Percentiles rank a stretch among this genome's conserved stretches.
Evolutionary conservation across 2,329 filamentous ascomycete genomes (phyloP).

Genomic region (Talaromyces sp.): DNA sequence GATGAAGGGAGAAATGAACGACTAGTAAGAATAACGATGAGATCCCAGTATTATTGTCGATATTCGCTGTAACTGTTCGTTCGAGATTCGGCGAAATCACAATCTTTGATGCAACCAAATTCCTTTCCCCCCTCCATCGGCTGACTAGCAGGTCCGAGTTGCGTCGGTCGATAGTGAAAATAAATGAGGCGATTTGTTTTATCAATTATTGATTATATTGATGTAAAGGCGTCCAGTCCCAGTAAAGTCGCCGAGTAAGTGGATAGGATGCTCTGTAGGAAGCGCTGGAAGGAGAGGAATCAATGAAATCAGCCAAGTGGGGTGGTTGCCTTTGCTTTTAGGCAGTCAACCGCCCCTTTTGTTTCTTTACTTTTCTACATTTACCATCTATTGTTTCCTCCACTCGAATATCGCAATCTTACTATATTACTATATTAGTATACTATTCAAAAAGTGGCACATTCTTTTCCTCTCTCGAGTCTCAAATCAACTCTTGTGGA

Average conservation of each 20-base stretch:
- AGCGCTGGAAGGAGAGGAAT: not conserved
- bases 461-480: not conserved
- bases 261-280: not conserved
- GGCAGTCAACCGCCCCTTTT: not conserved
- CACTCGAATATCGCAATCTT: no score
- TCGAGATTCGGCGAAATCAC: constrained; percentile 5
- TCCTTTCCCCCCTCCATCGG: constrained; percentile 5
- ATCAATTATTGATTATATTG: constrained; percentile 3
- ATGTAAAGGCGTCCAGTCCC: not conserved
- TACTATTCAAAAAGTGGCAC: not conserved
- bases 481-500: not conserved
- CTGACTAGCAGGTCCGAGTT: constrained; percentile 14
- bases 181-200: not conserved
- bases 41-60: not conserved
- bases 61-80: not conserved
- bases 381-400: not conserved
- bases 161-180: constrained; percentile 2
- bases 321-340: constrained; percentile 2
- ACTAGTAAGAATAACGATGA: not conserved
- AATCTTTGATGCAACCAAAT: constrained; percentile 10
- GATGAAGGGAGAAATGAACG: constrained; percentile 9
- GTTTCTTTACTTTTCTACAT: not conserved
- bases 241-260: not conserved
- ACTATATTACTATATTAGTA: no score
- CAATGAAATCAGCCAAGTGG: not conserved